Conservation (phyloP, 2,329 filamentous ascomycete species). For the Diaporthe ilicicola region DNA sequence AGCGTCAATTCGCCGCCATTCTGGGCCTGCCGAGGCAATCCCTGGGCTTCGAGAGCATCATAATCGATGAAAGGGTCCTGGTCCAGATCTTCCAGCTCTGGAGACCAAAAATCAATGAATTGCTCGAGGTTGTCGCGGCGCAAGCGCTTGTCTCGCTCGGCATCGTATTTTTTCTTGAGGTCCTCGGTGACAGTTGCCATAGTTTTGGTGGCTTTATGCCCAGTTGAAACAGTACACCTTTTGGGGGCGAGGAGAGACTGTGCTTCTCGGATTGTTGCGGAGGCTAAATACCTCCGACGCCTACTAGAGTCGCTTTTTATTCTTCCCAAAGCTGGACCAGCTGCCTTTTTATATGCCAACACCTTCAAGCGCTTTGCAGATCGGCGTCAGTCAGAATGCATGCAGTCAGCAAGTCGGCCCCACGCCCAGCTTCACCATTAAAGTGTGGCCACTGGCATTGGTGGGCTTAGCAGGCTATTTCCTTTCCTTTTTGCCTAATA, state of each 20-base stretch:
- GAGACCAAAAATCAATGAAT: slow-evolving; percentile 6
- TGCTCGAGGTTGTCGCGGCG: background rate
- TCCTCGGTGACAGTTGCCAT: background rate
- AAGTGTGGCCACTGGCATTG: background rate
- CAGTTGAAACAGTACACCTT: background rate
- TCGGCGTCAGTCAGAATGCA: background rate
- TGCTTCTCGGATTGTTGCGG: background rate
- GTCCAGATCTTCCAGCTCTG: background rate
- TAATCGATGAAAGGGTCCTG: background rate
- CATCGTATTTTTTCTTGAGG: background rate
- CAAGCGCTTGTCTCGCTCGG: background rate
- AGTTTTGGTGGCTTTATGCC: too few relatives aligned
- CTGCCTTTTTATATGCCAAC: background rate
- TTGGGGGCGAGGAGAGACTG: background rate
- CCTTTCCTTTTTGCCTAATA: background rate
- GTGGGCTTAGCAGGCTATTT: background rate
- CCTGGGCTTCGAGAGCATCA: background rate
- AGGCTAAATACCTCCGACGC: too few relatives aligned
- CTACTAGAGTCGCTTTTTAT: background rate
- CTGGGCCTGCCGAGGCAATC: background rate
- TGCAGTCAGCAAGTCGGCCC: background rate
- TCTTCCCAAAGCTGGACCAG: background rate
- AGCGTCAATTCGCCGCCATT: background rate
- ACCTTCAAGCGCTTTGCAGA: background rate
- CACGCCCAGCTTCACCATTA: background rate